phyloP scores from a whole-genome alignment of 768 basidiomycete genomes.

The Pleurotus ostreatus region DNA sequence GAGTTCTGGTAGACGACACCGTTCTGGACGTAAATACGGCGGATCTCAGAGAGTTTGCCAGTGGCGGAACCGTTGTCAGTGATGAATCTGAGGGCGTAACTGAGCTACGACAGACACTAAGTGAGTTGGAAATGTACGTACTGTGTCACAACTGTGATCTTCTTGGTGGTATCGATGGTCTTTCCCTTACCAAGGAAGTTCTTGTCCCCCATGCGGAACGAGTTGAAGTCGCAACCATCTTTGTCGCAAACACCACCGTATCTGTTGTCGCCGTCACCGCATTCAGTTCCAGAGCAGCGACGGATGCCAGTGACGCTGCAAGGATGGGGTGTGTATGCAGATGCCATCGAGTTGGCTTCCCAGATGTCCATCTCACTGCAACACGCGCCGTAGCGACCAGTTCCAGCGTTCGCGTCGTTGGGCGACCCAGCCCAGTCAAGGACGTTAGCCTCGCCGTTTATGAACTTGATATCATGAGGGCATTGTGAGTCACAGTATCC shows the following conservation, averaged over 20 bases:
- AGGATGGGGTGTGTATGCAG: constrained; percentile 38
- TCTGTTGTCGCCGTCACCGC: constrained; percentile 20
- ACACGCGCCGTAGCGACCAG: constrained; percentile 34
- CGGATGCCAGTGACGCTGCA: constrained; percentile 28
- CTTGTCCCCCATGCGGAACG: constrained; percentile 37
- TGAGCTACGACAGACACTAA: neutral
- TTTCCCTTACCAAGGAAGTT: constrained; percentile 35
- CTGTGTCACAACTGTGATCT: constrained; percentile 33
- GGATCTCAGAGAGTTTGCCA: constrained; percentile 18
- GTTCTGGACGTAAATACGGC: constrained; percentile 13
- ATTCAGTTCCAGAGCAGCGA: constrained; percentile 29
- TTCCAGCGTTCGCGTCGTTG: constrained; percentile 30
- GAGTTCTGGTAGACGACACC: constrained; percentile 35
- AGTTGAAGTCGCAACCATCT: constrained; percentile 48
- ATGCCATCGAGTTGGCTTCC: constrained; percentile 37
- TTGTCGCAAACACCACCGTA: constrained; percentile 36
- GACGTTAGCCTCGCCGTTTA: constrained; percentile 26
- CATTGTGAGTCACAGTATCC: constrained; percentile 27
- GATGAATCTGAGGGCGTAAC: constrained; percentile 27
- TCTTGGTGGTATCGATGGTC: constrained; percentile 34
- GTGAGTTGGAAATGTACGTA: neutral
- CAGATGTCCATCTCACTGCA: constrained; percentile 45
- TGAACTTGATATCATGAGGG: constrained; percentile 43
- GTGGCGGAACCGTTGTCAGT: constrained; percentile 20
- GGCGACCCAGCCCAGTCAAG: constrained; percentile 10